Evolutionary conservation across 305 asterid species (phyloP).

Genomic region (Rubia occidens): DNA sequence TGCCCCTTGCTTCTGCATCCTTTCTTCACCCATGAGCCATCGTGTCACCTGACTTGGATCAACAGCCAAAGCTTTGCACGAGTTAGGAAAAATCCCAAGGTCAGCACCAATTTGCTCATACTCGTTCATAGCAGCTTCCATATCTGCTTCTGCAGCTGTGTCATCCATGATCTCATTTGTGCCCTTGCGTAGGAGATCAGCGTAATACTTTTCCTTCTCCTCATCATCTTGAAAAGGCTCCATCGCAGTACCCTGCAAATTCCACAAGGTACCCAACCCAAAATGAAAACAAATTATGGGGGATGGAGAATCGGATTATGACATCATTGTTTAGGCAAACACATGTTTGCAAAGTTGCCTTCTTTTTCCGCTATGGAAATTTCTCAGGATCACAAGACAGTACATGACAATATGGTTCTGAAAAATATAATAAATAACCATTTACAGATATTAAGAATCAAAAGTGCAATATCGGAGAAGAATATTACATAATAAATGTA

Average conservation of each 20-base stretch:
- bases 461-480: background rate
- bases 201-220: constrained; percentile 72
- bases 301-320: background rate
- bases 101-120: constrained; percentile 44
- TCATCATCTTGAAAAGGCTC: constrained; percentile 64
- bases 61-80: constrained; percentile 53
- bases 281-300: background rate
- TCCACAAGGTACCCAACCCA: background rate
- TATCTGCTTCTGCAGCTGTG: constrained; percentile 52
- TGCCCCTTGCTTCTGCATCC: constrained; percentile 25
- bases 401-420: background rate
- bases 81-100: constrained; percentile 80
- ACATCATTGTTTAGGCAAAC: background rate
- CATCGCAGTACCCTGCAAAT: constrained; percentile 70
- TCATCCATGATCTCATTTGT: constrained; percentile 52
- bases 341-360: background rate
- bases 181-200: constrained; percentile 47
- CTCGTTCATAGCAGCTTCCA: constrained; percentile 61
- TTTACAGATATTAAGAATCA: background rate
- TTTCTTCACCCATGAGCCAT: constrained; percentile 85
- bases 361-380: background rate
- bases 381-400: background rate
- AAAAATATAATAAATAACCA: background rate
- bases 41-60: constrained; percentile 92
- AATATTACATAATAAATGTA: background rate